Evolutionary conservation across 805 yeast species (phyloP).

Genomic region (Lachancea cidri): DNA sequence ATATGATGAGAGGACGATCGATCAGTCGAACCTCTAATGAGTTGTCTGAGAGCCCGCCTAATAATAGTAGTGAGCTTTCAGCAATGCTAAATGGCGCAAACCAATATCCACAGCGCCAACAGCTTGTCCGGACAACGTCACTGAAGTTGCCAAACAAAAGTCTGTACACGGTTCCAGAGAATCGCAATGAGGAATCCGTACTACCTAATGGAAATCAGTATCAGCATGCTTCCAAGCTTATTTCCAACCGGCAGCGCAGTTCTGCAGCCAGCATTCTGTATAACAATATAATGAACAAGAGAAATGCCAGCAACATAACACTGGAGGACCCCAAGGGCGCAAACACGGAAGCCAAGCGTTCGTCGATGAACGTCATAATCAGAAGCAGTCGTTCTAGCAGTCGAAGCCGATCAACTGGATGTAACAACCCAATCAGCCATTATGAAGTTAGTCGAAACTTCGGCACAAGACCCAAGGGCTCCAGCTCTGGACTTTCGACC

Average conservation of each 20-base stretch:
- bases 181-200: slow-evolving; percentile 11
- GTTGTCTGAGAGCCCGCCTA: background rate
- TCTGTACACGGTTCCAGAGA: slow-evolving; percentile 13
- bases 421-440: slow-evolving; percentile 17
- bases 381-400: background rate
- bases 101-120: slow-evolving; percentile 3
- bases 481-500: slow-evolving; percentile 10
- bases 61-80: slow-evolving; percentile 8
- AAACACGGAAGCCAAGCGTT: background rate
- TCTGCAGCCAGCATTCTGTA: slow-evolving; percentile 13
- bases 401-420: background rate
- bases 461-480: slow-evolving; percentile 14
- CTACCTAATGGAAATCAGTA: slow-evolving; percentile 5
- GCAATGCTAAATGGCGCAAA: slow-evolving; percentile 6
- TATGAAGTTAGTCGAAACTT: slow-evolving; percentile 17
- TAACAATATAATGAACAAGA: slow-evolving; percentile 12
- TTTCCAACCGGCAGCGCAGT: slow-evolving; percentile 11
- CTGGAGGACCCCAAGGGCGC: slow-evolving; percentile 4
- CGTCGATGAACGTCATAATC: slow-evolving; percentile 2
- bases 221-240: slow-evolving; percentile 7
- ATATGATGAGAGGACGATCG: slow-evolving; percentile 5
- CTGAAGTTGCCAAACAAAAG: slow-evolving; percentile 6
- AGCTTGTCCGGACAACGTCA: slow-evolving; percentile 8
- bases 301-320: slow-evolving; percentile 4
- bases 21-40: background rate